Base-by-base conservation (phyloP, 1,284 basidiomycete species). In the Fomitiporia mediterranea region DNA sequence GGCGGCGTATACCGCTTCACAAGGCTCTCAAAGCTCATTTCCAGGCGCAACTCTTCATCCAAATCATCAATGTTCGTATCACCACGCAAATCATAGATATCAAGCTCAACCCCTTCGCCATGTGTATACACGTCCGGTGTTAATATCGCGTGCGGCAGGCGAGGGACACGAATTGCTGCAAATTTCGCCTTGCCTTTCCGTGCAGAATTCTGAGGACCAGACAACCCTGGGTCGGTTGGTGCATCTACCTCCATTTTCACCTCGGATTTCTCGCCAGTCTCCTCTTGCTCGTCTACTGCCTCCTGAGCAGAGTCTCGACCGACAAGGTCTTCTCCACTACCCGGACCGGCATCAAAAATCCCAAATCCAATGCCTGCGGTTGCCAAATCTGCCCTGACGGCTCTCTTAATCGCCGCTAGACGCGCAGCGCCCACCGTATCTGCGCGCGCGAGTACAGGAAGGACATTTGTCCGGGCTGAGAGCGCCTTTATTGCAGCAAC, bases 391-490 rank as follows among this genome's bases (percentile, higher is more conserved):
- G 82, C 73, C 62, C 87, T 80, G 64, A 92, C 78, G 59, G 86
- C 89, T 64, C 83, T 71, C 70, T 91, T 90, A 69, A 91, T 80
- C 55, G 81, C 80, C 44, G 80, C 79, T 53, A 92, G 78, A 58
- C 86, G 82, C 66, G 97, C 94, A 69, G 94, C 94, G 51, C 93
- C 93, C 65, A 98, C 79, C 54, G 87, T 86, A 74, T 98, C 95
- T 44, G 92, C 87, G 66, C 93, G 88, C 61, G 94, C 91, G 64
- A 98, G 89, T 65, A 98, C 91, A 56, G 95, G 94, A 62, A 98
- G 89, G 55, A 98, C 84, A 73, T 98, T 98, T 72, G 97, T 94
- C 67, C 93, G 88, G 64, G 84, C 82, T 68, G 94, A 94, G 62
- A 98, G 78, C 50, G 89, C 82, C 64, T 89, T 84, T 75, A 98